These are phyloP conservation scores for Aspergillus biplanus DNA, from an alignment of 495 filamentous ascomycete species.

Conservation along the genomic window DNA sequence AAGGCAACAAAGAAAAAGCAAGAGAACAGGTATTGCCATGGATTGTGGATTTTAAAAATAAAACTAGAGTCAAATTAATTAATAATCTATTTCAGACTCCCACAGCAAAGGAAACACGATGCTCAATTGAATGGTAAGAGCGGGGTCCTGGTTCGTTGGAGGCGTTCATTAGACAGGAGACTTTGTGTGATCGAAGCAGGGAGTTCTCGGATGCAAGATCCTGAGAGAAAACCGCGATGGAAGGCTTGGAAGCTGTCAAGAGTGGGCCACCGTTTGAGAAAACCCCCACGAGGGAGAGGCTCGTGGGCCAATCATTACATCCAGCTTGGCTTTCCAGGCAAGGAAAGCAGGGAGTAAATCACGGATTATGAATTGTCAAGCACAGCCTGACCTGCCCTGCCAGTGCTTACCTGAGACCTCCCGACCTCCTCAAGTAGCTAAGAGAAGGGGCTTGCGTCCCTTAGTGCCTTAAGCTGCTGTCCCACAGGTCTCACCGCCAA, in stretches of 20 bases:
- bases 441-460: constrained; percentile 1
- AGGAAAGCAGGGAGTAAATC: not conserved
- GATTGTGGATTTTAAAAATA: not conserved
- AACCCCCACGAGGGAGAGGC: constrained; percentile 22
- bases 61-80: not conserved
- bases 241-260: constrained; percentile 34
- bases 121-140: not conserved
- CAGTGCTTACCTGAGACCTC: not conserved
- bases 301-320: constrained; percentile 17
- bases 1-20: constrained; percentile 1
- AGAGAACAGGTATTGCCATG: not conserved
- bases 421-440: not conserved
- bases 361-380: too few relatives aligned
- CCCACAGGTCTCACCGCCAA: constrained; percentile 10
- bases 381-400: too few relatives aligned
- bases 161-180: constrained; percentile 7
- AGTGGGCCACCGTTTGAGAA: constrained; percentile 30
- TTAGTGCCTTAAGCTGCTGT: constrained; percentile 5
- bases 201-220: constrained; percentile 34
- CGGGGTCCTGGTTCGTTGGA: not conserved
- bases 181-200: constrained; percentile 28
- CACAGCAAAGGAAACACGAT: not conserved
- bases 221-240: constrained; percentile 23
- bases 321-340: constrained; percentile 1
- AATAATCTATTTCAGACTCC: not conserved